Base-by-base conservation (phyloP, 805 yeast species). In the Zygosaccharomyces kombuchaensis region DNA sequence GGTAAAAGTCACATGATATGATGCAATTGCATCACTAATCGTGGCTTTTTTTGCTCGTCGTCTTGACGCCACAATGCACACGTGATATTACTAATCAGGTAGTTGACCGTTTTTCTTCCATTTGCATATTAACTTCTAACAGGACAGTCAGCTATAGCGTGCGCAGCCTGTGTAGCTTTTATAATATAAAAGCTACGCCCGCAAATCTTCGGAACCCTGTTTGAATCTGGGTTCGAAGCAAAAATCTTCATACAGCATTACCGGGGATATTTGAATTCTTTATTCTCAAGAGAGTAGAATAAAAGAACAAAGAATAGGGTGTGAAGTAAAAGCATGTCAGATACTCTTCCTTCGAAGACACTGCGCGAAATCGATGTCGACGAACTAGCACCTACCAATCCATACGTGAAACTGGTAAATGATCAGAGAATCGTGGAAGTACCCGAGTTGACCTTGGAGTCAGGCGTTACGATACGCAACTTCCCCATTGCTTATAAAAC, bases 401-500 rank as follows among this genome's bases (percentile, higher is more conserved):
- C 86, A 13, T 87, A 78, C 55, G 74, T 83, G 2, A 71, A 71
- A 14, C 69, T 90, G 44, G 95, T 93, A 9, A 72, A 77, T 17
- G 84, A 81, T 36, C 99, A 93, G 67, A 77, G 79, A 25, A 80
- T 87, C 13, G 87, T 85, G 9, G 82, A 84, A 47, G 72, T 93
- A 6, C 96, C 96, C 0, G 73, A 76, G 49, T 78, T 81, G 56
- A 72, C 72, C 26, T 72, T 93, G 19, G 99, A 93, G 60, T 84
- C 93, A 43, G 96, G 96, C 4, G 89, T 87, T 49, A 53, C 51
- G 7, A 67, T 91, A 9, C 63, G 59, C 36, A 72, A 87, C 22
- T 87, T 90, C 36, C 98, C 96, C 0, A 86, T 93, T 17, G 99
- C 98, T 2, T 93, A 86, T 70, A 91, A 91, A 65, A 84, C 96